Percentiles rank a stretch among this genome's conserved stretches.
phyloP scores from a whole-genome alignment of 768 basidiomycete genomes.

The Pleurotus djamor region DNA sequence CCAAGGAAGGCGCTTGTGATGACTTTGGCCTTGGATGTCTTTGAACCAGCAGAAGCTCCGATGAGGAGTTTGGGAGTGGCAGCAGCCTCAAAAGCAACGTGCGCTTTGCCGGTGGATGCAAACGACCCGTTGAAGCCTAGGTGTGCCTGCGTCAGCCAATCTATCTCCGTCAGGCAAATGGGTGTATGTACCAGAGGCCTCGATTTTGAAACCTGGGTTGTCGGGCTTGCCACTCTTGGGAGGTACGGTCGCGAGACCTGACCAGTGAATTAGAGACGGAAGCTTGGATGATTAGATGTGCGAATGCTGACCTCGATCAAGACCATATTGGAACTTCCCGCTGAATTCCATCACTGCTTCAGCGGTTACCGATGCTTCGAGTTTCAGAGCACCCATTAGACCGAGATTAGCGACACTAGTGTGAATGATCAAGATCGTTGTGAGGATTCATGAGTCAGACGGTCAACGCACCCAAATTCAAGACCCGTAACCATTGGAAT shows the following conservation, averaged over 20 bases:
- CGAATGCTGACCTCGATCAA: neutral
- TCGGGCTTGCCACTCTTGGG: neutral
- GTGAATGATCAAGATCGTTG: neutral
- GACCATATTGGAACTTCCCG: neutral
- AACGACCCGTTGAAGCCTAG: neutral
- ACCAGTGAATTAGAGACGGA: neutral
- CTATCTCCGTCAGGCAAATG: neutral
- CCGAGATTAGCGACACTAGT: conserved; percentile 1
- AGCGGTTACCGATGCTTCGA: neutral
- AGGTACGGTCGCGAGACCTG: neutral
- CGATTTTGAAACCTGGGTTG: neutral
- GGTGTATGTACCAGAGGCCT: neutral
- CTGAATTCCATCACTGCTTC: neutral
- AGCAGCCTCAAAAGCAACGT: neutral
- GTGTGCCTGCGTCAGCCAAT: neutral
- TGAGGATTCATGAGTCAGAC: neutral
- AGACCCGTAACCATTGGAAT: conserved; percentile 2
- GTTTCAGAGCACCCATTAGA: neutral
- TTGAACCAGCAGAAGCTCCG: neutral
- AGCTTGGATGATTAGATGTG: too few relatives aligned
- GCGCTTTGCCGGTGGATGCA: neutral
- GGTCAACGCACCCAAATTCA: neutral
- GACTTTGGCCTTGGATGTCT: neutral
- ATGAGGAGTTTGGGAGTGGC: conserved; percentile 1
- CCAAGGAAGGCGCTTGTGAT: neutral